Evolutionary conservation across 2,329 filamentous ascomycete genomes (phyloP).

Genomic region (Trichocomaceae sp.): DNA sequence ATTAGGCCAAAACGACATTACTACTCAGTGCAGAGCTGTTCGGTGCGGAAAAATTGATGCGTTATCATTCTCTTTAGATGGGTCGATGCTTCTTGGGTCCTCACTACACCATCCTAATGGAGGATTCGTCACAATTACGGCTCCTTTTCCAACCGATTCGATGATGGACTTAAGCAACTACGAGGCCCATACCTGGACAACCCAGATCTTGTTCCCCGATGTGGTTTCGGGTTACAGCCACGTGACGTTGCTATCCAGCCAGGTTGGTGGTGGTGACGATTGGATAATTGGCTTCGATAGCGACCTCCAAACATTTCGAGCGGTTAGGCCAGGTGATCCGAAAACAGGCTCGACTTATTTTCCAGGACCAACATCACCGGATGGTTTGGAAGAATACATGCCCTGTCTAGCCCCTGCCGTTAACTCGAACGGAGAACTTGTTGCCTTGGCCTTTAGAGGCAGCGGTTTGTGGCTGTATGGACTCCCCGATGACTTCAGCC

Average conservation of each 20-base stretch:
- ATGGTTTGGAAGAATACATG: constrained; percentile 50
- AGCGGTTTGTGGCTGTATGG: constrained; percentile 74
- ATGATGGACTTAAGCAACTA: constrained; percentile 52
- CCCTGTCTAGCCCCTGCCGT: constrained; percentile 65
- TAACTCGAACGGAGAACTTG: constrained; percentile 63
- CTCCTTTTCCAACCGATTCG: constrained; percentile 65
- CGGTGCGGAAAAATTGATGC: constrained; percentile 71
- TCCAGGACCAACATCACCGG: constrained; percentile 53
- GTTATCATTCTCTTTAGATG: constrained; percentile 68
- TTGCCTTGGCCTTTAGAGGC: constrained; percentile 65
- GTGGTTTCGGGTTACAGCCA: constrained; percentile 73
- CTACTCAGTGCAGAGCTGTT: constrained; percentile 65
- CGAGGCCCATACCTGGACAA: constrained; percentile 73
- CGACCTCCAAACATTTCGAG: constrained; percentile 69
- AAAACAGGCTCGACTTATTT: constrained; percentile 74
- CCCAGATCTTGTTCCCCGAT: constrained; percentile 76
- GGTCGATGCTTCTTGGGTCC: constrained; percentile 70
- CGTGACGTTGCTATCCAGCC: constrained; percentile 56
- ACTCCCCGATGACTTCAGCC: constrained; percentile 65
- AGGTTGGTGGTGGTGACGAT: constrained; percentile 53
- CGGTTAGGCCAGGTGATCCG: constrained; percentile 67
- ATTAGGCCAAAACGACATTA: constrained; percentile 55
- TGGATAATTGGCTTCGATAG: constrained; percentile 76
- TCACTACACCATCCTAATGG: constrained; percentile 59
- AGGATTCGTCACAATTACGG: constrained; percentile 69